Evolutionary conservation across 257 asterid genomes (phyloP), one percentile per base, ranked within the genome.

Genomic region (Echites panduratus): DNA sequence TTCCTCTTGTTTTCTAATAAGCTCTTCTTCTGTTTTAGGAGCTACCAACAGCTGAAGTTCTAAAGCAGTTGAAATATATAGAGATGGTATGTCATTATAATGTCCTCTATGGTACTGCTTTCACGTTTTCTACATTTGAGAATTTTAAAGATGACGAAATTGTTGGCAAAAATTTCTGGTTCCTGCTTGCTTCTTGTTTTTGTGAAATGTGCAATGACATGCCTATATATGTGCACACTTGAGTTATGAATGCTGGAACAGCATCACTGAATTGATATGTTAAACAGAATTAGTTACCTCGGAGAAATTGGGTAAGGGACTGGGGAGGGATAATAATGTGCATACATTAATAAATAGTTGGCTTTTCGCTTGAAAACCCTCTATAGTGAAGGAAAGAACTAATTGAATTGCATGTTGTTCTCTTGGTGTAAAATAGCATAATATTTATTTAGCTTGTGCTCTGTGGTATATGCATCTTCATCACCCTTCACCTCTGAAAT

Each of bases 21-120:
- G 38, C 38, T 32, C 56, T 11, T 63, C 72, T 5, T 64, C 26
- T 77, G 75, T 77, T 82, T 78, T 87, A 93, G 98, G 98, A 91
- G 84, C 82, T 91, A 41, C 91, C 80, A 40, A 93, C 90, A 0
- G 96, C 87, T 61, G 94, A 91, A 81, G 87, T 93, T 79, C 72
- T 87, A 84, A 93, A 83, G 83, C 97, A 93, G 71, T 73, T 93
- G 77, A 93, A 93, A 84, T 93, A 88, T 76, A 62, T 85, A 48
- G 96, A 93, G 81, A 80, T 78, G 97, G 97, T 90, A 85, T 45
- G 89, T 72, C 35, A 49, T 54, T n/a, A 22, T 66, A 63, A 50
- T 65, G 68, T 77, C 26, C 44, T 20, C 43, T 38, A 26, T 69
- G 44, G 5, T 62, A 10, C 16, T 38, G 17, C 2, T 5, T 43